Evolutionary conservation across 164 flowering plant genomes (phyloP), one percentile per base, ranked within the genome.

Genomic region (Tetracentron sinense): DNA sequence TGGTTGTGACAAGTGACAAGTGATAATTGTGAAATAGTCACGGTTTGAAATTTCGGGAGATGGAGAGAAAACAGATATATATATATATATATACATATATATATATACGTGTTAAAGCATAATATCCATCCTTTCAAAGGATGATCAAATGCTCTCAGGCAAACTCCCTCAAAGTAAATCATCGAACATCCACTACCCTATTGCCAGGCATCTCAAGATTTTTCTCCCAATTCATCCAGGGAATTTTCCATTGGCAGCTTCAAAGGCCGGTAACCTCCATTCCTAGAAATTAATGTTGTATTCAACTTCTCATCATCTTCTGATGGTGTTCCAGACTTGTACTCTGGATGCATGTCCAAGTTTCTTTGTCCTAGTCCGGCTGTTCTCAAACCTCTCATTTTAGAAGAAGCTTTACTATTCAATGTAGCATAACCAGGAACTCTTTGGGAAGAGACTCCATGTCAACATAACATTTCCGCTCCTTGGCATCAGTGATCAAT

Each of bases 381-480:
- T 55, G 81, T 69, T 57, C 93, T 83, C 58, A 72, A 63, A 22
- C 82, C 83, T 68, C 92, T 80, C 42, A 52, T 56, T 60, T 75
- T 78, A 23, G 83, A 63, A 15, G 81, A 63, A 38, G 47, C 55
- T 69, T 78, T 89, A 5, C 74, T 75, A 7, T 83, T 71, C 35
- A 74, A 63, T 30, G 85, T 60, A 52, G 72, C 35, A 46, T 74
- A 67, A 66, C 52, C 33, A 79, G 33, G 65, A 94, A 88, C 3
- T 94, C 97, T 55, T 89, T 87, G 11, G 97, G 93, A 12, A 94
- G 77, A 54, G 93, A 81, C 15, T 91, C 92, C 92, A 89, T 89
- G 64, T 83, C 88, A 71, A 81, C 62, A 60, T 80, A 89, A 70
- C 95, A 89, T 21, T 77, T 89, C 67, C 96, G 77, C 28, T 79